Base-by-base conservation (phyloP, 192 early-diverging fungal species). In the Coemansia sp. region DNA sequence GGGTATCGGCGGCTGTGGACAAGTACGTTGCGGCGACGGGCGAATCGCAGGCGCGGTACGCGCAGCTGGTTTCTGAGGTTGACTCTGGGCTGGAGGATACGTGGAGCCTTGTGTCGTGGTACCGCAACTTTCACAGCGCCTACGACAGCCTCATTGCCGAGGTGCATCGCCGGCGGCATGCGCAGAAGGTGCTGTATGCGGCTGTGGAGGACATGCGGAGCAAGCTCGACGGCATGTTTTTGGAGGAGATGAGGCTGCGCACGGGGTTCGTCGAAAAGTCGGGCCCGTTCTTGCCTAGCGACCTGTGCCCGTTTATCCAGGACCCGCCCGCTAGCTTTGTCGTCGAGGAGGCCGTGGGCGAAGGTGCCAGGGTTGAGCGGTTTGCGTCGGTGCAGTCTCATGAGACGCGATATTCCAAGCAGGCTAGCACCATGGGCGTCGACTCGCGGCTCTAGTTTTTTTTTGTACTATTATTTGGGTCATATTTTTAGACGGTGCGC, bases 291-390 rank as follows among this genome's bases (percentile, higher is more conserved):
- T 39, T 83, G 63, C 80, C 80, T n/a, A 83, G 80, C 59, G 80
- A 83, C 54, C 63, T 83, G 75, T 83, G 80, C 8, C 80, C 80
- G 62, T 83, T 83, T 57, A 83, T 83, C 34, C 80, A 83, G 66
- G 80, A 83, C 69, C 80, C 80, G 69, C 80, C 80, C n/a, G 51
- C 63, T 0, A 56, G 62, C 66, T 83, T 74, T 62, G 60, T 54
- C 5, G 69, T 83, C 11, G 80, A 83, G 33, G 80, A 83, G 72
- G 63, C 63, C 2, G 69, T 59, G 14, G 80, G 69, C 29, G 75
- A 29, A 5, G 80, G 62, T 35, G 54, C 54, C 59, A 36, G 59
- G 6, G 35, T 39, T 11, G 59, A 24, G 36, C 68, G 72, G 41
- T 59, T 83, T 39, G 67, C 63, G 3, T 83, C 75, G 31, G 75